Conservation (phyloP, 163 green algal species). For the Scenedesmus sp. region DNA sequence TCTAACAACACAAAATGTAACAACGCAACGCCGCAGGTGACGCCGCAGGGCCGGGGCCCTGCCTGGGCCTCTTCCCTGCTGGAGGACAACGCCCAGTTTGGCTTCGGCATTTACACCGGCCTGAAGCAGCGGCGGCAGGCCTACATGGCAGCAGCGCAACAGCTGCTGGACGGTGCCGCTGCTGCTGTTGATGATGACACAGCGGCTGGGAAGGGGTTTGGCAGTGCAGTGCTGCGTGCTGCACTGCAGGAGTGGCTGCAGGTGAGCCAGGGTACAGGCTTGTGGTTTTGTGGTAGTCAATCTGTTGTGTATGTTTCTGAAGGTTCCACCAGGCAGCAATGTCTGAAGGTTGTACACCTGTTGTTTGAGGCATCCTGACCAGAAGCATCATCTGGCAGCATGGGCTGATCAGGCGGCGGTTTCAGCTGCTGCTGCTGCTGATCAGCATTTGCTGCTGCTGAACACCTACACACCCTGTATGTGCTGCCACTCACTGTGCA, state of each 20-base stretch:
- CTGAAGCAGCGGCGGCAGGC: slow-evolving; percentile 66
- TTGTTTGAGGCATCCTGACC: too few species aligned
- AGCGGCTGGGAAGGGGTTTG: background rate
- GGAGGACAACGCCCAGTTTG: slow-evolving; percentile 75
- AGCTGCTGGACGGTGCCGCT: too few species aligned
- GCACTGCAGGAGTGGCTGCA: slow-evolving; percentile 57
- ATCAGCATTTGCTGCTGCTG: background rate
- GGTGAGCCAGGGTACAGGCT: background rate
- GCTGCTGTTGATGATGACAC: too few species aligned
- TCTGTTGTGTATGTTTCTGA: background rate
- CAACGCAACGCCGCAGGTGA: too few species aligned
- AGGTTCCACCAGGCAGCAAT: too few species aligned
- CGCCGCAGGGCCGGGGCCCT: slow-evolving; percentile 53
- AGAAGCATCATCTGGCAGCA: too few species aligned
- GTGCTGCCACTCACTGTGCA: background rate
- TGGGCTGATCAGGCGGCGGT: too few species aligned
- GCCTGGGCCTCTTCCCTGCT: slow-evolving; percentile 79
- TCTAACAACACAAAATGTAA: too few species aligned
- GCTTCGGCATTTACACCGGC: slow-evolving; percentile 68
- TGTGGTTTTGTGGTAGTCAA: background rate
- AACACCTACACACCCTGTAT: too few species aligned
- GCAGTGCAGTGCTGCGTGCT: slow-evolving; percentile 47
- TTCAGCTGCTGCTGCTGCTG: too few species aligned
- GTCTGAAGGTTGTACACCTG: too few species aligned
- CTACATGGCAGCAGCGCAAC: slow-evolving; percentile 7